phyloP scores from a whole-genome alignment of 352 stramenopile genomes.

The Phytophthora pinifolia region DNA sequence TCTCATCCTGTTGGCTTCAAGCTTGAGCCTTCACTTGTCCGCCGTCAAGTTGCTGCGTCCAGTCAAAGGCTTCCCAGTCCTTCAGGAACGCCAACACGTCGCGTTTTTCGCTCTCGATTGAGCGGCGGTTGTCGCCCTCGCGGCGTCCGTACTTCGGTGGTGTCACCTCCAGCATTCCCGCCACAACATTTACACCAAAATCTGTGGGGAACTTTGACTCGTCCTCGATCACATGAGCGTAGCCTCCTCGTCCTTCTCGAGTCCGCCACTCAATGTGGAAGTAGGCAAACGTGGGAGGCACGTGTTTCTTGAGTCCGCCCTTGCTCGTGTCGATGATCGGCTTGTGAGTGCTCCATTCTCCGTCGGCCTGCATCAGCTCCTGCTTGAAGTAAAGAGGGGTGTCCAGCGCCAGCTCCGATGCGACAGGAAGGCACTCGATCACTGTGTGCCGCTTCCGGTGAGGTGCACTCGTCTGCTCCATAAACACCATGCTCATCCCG shows the following conservation, averaged over 20 bases:
- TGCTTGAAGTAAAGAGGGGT: conserved; percentile 85
- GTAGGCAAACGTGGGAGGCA: conserved; percentile 80
- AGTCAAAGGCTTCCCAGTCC: conserved; percentile 72
- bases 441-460: conserved; percentile 63
- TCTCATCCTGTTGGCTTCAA: conserved; percentile 4
- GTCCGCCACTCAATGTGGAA: conserved; percentile 83
- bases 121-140: conserved; percentile 31
- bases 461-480: conserved; percentile 75
- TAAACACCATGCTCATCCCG: conserved; percentile 66
- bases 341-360: conserved; percentile 82
- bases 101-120: conserved; percentile 59
- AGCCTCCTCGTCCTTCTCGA: conserved; percentile 44
- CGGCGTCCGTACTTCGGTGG: conserved; percentile 62
- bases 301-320: conserved; percentile 55
- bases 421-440: conserved; percentile 83
- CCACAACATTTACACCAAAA: conserved; percentile 79
- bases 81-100: conserved; percentile 64
- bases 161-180: conserved; percentile 72
- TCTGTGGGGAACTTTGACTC: conserved; percentile 70
- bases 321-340: conserved; percentile 78
- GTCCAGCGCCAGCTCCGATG: conserved; percentile 55
- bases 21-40: conserved; percentile 41
- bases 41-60: conserved; percentile 72
- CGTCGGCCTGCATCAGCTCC: conserved; percentile 71
- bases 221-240: conserved; percentile 84